A percentile compares a stretch with the other conserved stretches of the same genome.
Evolutionary conservation across 768 basidiomycete species (phyloP).

Genomic region (Rhodosporidiobolus sp.): DNA sequence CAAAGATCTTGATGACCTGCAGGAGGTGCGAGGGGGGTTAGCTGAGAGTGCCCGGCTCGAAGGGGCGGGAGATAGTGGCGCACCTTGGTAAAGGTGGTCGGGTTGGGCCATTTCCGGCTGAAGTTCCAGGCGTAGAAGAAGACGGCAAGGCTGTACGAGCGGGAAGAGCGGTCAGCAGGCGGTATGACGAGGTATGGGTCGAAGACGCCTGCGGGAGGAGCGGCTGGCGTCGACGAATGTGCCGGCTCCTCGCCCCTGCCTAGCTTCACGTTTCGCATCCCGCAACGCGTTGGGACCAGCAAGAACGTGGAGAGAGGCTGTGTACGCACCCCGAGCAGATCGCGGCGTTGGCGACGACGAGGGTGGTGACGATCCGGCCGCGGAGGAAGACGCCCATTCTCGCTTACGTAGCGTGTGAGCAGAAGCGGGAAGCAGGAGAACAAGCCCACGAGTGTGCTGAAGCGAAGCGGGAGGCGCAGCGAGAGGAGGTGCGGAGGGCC

Average conservation of each 20-base stretch:
- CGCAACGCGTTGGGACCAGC: too few relatives aligned
- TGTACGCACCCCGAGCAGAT: not conserved
- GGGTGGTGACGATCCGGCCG: conserved; percentile 10
- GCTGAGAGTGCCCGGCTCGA: not conserved
- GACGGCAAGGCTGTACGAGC: not conserved
- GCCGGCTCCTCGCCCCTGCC: too few relatives aligned
- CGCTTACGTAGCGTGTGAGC: not conserved
- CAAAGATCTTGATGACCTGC: conserved; percentile 12
- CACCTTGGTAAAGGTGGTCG: conserved; percentile 7
- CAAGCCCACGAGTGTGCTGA: too few relatives aligned
- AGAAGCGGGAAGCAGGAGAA: not conserved
- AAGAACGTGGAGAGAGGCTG: not conserved
- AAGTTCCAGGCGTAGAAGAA: conserved; percentile 31
- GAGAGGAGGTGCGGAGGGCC: too few relatives aligned
- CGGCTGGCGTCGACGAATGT: too few relatives aligned
- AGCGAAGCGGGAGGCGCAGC: too few relatives aligned
- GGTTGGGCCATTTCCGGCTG: conserved; percentile 7
- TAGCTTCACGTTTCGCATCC: too few relatives aligned
- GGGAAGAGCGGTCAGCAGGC: not conserved
- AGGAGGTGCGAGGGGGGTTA: not conserved
- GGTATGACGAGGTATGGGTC: not conserved
- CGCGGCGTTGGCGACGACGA: not conserved
- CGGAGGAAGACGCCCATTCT: conserved; percentile 14
- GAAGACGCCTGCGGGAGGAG: too few relatives aligned
- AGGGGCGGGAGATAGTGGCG: not conserved